phyloP scores from a whole-genome alignment of 768 basidiomycete species.

The Kondoa subrosea region DNA sequence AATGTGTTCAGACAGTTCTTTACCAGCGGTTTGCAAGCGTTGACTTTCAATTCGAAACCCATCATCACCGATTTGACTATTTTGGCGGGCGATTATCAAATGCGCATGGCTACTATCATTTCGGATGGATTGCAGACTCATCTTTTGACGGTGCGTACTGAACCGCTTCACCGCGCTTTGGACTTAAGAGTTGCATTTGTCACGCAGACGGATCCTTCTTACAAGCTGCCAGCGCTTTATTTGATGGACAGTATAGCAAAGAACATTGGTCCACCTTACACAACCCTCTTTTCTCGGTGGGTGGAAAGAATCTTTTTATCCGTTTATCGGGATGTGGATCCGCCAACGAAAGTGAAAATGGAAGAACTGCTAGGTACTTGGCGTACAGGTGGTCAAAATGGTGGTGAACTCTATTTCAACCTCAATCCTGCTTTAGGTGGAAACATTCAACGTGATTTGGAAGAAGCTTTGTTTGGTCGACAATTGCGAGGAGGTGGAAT shows the following conservation, averaged over 20 bases:
- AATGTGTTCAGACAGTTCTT: slow-evolving; percentile 65
- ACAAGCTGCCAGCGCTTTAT: slow-evolving; percentile 87
- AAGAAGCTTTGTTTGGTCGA: slow-evolving; percentile 38
- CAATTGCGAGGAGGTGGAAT: slow-evolving; percentile 9
- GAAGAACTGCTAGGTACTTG: slow-evolving; percentile 94
- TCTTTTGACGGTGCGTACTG: background rate
- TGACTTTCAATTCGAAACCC: slow-evolving; percentile 85
- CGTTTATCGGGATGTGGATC: slow-evolving; percentile 33
- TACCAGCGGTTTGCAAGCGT: slow-evolving; percentile 50
- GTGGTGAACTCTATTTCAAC: slow-evolving; percentile 68
- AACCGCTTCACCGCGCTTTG: background rate
- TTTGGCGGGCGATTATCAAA: slow-evolving; percentile 66
- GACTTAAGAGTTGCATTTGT: background rate
- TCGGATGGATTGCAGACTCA: slow-evolving; percentile 52
- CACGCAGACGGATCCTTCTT: slow-evolving; percentile 39
- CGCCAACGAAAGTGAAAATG: slow-evolving; percentile 51
- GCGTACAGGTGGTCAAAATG: slow-evolving; percentile 65
- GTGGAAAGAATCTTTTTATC: slow-evolving; percentile 71
- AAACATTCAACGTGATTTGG: slow-evolving; percentile 52
- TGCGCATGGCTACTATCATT: slow-evolving; percentile 57
- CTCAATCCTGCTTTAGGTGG: slow-evolving; percentile 32
- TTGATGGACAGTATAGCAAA: slow-evolving; percentile 93
- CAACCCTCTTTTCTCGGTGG: slow-evolving; percentile 61
- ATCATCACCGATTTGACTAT: slow-evolving; percentile 85
- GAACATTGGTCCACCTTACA: slow-evolving; percentile 86